phyloP scores from a whole-genome alignment of 78 protist genomes.

The Planoprotostelium fungivorum region DNA sequence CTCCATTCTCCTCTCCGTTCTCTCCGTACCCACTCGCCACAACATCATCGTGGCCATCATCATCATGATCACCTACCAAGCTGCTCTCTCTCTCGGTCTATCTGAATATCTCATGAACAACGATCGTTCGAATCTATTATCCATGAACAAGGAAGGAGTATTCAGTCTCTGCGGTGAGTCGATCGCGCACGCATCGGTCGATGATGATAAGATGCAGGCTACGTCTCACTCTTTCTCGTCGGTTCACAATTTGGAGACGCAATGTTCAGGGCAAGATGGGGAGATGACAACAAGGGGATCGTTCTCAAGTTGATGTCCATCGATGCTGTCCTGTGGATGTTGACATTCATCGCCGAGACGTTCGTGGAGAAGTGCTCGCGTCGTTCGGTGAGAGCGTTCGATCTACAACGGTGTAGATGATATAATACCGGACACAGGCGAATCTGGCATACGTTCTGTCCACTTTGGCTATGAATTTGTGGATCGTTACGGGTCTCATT shows the following conservation, averaged over 20 bases:
- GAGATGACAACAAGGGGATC: neutral
- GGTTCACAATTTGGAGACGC: neutral
- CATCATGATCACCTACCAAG: constrained; percentile 12
- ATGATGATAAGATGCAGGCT: too few species aligned
- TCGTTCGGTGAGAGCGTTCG: neutral
- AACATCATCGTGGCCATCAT: constrained; percentile 19
- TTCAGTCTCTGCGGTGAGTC: constrained; percentile 51
- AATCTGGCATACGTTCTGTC: neutral
- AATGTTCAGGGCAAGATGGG: neutral
- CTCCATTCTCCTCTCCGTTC: constrained; percentile 31
- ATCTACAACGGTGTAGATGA: too few species aligned
- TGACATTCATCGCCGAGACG: neutral
- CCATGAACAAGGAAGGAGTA: constrained; percentile 77
- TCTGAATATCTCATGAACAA: constrained; percentile 46
- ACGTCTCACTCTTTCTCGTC: neutral
- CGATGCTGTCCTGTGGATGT: neutral
- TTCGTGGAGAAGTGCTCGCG: neutral
- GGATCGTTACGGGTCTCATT: neutral
- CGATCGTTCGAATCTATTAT: constrained; percentile 37
- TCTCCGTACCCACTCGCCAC: constrained; percentile 31
- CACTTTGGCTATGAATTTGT: neutral
- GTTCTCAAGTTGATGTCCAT: neutral
- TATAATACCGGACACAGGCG: too few species aligned
- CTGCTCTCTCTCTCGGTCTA: constrained; percentile 17
- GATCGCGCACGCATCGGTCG: neutral